Evolutionary conservation across 148 eudicot genomes (phyloP), one percentile per base, ranked within the genome.

Genomic region (Silene uniflora): DNA sequence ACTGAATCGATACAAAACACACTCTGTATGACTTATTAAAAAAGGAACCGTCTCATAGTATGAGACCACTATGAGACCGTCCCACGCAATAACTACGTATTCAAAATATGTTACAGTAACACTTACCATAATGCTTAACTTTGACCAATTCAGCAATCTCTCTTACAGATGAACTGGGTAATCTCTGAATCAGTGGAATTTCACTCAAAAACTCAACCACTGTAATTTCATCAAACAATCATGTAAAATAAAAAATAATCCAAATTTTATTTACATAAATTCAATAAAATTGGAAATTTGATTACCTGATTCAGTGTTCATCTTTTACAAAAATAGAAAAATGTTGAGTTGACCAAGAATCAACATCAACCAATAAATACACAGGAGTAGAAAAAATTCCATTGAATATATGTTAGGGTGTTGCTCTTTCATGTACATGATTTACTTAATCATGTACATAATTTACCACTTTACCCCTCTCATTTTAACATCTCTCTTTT

Each of bases 121-220:
- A 62, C 35, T 62, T 73, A 95, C 98, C 93, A 77, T 79, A 95
- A 74, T 70, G 80, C 52, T 86, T 85, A 52, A 85, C 63, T 70
- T 62, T 24, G 62, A 95, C 87, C 44, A 87, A 58, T 55, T 81
- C 72, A 23, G 96, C 88, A 68, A 95, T 92, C 72, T 87, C 89
- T 67, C 49, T 82, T 67, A 90, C 84, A 47, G 96, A 92, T 19
- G 86, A 87, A 70, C 86, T 75, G 12, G 98, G 98, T 18, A 95
- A 84, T 71, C 89, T 80, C 83, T 92, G 96, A 60, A 92, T 88
- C 83, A 95, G 75, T 4, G 93, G 93, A 75, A 95, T 92, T 46
- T 84, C 81, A 24, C 89, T 83, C 56, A 90, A 73, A 73, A 92
- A 95, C 79, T 90, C 96, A 19, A 75, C 76, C 81, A 95, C 97